Conservation (phyloP, 306 rosid genomes). For the Vigna hirtella region DNA sequence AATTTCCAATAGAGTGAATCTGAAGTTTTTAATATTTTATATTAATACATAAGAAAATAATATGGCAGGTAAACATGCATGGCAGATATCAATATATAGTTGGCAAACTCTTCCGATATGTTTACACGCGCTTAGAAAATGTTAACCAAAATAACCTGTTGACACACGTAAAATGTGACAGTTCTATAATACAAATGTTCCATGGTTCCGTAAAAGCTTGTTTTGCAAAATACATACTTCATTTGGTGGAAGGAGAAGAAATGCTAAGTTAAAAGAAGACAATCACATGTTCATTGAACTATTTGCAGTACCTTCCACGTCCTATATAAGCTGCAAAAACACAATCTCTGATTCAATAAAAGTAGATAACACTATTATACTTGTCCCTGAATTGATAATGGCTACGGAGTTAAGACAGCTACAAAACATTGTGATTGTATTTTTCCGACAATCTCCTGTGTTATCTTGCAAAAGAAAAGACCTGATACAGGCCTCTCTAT, state of each 20-base stretch:
- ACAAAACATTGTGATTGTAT: no score
- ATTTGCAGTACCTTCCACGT: neutral
- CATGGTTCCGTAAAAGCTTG: neutral
- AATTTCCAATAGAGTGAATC: slow-evolving; percentile 2
- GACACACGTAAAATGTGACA: neutral
- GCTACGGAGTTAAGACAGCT: no score
- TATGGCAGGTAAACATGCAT: neutral
- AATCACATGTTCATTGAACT: neutral
- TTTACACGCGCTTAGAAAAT: neutral
- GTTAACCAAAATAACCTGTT: neutral
- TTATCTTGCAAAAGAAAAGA: no score
- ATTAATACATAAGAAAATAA: neutral
- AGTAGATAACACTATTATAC: neutral
- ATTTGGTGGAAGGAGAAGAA: neutral
- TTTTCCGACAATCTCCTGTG: no score
- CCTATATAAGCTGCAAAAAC: neutral
- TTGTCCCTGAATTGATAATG: no score
- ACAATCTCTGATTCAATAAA: neutral
- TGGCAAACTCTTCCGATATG: neutral
- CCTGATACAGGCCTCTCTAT: no score
- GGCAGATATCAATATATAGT: neutral
- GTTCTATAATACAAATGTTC: neutral
- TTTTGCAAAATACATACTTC: neutral
- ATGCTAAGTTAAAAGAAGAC: neutral
- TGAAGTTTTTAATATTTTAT: neutral